Evolutionary conservation across 129 eudicot genomes (phyloP), one percentile per base, ranked within the genome.

Genomic region (Lactuca sativa): DNA sequence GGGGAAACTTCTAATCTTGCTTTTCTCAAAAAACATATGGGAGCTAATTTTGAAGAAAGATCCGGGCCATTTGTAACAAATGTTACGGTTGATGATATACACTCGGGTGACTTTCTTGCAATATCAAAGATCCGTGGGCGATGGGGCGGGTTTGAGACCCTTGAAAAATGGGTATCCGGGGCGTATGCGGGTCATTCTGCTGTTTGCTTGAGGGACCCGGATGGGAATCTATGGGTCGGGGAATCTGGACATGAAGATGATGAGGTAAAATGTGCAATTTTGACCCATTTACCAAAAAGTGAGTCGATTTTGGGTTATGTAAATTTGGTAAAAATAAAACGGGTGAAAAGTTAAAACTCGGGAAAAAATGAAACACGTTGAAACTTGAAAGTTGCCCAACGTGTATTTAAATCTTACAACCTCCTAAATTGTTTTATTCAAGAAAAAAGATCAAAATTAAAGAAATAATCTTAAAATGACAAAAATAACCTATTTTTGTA

Each of bases 181-280:
- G 72, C 97, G 32, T 95, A 90, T 74, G 99, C 96, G 2, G 99
- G 99, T 69, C 99, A 95, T 72, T 62, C 80, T 7, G 97, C 99
- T 79, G 89, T 95, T 57, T 95, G 96, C 85, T 87, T 95, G 63
- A 83, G 90, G 77, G 99, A 95, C 78, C 73, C 97, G 5, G 82
- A 95, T 57, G 99, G 97, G 47, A 90, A 95, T 73, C 83, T 95
- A 9, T 95, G 99, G 99, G 97, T 95, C 77, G 99, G 91, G 17
- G 99, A 95, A 84, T 95, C 99, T 14, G 99, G 99, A 44, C 87
- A 95, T 84, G 99, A 95, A 77, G 85, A 95, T 77, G 95, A 95
- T 55, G 80, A 95, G 84, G 99, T 95, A 74, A 70, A 21, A 21
- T 6, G 21, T 9, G 11, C 2, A 15, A 43, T 43, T 43, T 43